phyloP scores from a whole-genome alignment of 1,284 basidiomycete genomes.

The Veloboletus limbatus region DNA sequence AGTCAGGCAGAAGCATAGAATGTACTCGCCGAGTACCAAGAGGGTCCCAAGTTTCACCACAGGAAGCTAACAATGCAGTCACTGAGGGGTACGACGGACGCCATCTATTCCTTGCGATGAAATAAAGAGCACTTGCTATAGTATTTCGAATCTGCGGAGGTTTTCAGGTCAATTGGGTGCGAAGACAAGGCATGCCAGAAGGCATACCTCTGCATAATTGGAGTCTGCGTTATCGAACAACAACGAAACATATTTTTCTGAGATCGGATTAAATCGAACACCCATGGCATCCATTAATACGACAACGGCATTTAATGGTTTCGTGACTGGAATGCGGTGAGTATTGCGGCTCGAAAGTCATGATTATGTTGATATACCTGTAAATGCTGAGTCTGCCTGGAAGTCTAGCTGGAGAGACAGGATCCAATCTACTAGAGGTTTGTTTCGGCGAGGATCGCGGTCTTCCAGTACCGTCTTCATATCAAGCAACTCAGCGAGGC shows the following conservation, averaged over 20 bases:
- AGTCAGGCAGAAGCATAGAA: neutral
- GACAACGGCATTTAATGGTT: slow-evolving; percentile 59
- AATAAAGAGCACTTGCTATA: slow-evolving; percentile 68
- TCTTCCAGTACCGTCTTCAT: slow-evolving; percentile 43
- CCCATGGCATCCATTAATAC: slow-evolving; percentile 60
- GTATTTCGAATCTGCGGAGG: slow-evolving; percentile 60
- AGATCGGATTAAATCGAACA: slow-evolving; percentile 61
- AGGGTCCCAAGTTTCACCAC: slow-evolving; percentile 60
- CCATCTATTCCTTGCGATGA: slow-evolving; percentile 65
- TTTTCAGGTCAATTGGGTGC: slow-evolving; percentile 6
- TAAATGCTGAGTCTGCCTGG: slow-evolving; percentile 73
- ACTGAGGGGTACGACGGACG: slow-evolving; percentile 74
- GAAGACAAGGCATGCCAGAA: slow-evolving; percentile 1
- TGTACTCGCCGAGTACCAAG: slow-evolving; percentile 53
- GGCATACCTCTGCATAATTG: slow-evolving; percentile 76
- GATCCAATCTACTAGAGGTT: slow-evolving; percentile 79
- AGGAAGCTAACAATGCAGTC: slow-evolving; percentile 62
- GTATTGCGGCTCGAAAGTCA: neutral
- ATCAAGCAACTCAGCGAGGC: slow-evolving; percentile 8
- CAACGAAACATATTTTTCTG: slow-evolving; percentile 65
- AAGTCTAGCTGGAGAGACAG: slow-evolving; percentile 77
- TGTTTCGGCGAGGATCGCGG: slow-evolving; percentile 84
- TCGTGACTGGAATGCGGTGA: slow-evolving; percentile 53
- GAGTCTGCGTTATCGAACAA: slow-evolving; percentile 78
- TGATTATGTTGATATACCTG: slow-evolving; percentile 46